Evolutionary conservation across 345 rosid species (phyloP).

Genomic region (Cardamine chenopodiifolia): DNA sequence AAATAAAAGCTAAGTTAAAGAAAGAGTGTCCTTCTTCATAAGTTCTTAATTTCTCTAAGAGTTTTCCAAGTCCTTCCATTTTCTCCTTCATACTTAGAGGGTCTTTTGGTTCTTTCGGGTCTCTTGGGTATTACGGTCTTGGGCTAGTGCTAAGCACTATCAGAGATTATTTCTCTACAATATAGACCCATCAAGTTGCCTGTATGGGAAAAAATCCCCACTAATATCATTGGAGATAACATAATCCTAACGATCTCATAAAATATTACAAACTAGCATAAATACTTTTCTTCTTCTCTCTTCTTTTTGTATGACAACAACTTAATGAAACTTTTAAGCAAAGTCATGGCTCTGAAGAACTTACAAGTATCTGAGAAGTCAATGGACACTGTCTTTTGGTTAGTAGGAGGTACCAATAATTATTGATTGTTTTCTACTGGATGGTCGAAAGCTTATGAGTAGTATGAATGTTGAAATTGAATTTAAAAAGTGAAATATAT

Average conservation of each 20-base stretch:
- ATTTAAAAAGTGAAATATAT: not conserved
- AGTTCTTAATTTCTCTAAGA: too few species aligned
- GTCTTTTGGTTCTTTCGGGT: too few species aligned
- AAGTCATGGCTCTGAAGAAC: constrained; percentile 1
- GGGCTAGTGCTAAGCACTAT: too few species aligned
- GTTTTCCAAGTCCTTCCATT: too few species aligned
- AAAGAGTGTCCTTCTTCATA: too few species aligned
- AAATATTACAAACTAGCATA: constrained; percentile 8
- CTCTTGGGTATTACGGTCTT: too few species aligned
- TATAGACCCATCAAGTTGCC: constrained; percentile 22
- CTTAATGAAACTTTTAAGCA: not conserved
- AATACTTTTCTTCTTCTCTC: not conserved
- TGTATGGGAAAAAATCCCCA: constrained; percentile 6
- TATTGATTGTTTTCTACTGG: not conserved
- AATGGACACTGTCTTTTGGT: constrained; percentile 17
- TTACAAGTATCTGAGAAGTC: constrained; percentile 20
- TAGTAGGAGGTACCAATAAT: constrained; percentile 9
- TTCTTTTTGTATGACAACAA: not conserved
- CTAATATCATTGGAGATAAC: constrained; percentile 5
- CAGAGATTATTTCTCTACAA: too few species aligned
- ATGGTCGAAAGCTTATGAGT: not conserved
- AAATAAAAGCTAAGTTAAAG: too few species aligned
- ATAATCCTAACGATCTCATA: constrained; percentile 8
- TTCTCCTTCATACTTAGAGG: too few species aligned
- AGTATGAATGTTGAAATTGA: not conserved